These are phyloP conservation scores for Gloeopeniophorella convolvens DNA, from an alignment of 768 basidiomycete genomes.

Conservation along the genomic window DNA sequence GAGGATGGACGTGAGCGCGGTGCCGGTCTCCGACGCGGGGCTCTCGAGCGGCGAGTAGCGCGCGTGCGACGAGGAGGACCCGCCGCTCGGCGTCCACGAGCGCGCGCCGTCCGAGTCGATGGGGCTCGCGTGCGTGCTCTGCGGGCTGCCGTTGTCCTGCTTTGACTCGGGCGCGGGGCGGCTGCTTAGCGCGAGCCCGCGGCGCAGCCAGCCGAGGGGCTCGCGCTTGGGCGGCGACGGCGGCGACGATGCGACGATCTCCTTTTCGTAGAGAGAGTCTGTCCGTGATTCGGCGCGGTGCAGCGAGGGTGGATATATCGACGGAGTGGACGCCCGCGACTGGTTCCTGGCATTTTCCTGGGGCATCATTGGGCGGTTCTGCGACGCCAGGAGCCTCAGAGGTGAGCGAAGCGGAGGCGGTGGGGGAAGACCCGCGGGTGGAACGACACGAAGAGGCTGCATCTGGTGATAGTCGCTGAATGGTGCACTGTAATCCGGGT, in stretches of 20 bases:
- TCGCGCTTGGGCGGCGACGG: background rate
- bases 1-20: slow-evolving; percentile 38
- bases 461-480: slow-evolving; percentile 18
- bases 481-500: slow-evolving; percentile 14
- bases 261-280: slow-evolving; percentile 13
- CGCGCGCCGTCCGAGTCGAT: background rate
- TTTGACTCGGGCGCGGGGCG: background rate
- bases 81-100: background rate
- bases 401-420: slow-evolving; percentile 21
- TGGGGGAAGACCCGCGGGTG: slow-evolving; percentile 24
- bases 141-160: background rate
- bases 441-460: slow-evolving; percentile 2
- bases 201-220: background rate
- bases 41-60: background rate
- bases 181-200: background rate
- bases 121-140: background rate
- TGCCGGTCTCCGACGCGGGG: background rate
- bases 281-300: slow-evolving; percentile 6
- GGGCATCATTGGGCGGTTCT: background rate
- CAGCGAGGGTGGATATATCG: slow-evolving; percentile 23
- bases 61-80: background rate
- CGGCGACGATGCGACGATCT: background rate
- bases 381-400: slow-evolving; percentile 1
- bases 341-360: background rate
- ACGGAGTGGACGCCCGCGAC: slow-evolving; percentile 20